Base-by-base conservation (phyloP, 257 asterid genomes). In the Nicotiana undulata region DNA sequence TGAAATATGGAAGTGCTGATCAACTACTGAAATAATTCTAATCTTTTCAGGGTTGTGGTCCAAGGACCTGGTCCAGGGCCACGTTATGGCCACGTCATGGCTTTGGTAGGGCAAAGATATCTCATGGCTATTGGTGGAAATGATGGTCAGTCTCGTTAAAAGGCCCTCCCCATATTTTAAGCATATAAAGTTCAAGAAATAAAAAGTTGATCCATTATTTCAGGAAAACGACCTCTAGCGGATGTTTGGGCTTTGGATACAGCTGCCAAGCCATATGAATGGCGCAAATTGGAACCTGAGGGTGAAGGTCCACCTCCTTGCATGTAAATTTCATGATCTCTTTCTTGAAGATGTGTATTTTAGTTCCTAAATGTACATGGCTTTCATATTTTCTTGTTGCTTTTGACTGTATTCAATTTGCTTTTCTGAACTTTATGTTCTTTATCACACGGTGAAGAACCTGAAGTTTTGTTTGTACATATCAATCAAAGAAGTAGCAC, bases 261-360 rank as follows among this genome's bases (percentile, higher is more conserved):
- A 66, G 99, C 99, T 87, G 99, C 99, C 67, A 96, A 96, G 93
- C 99, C 99, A 64, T 96, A 96, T 86, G 98, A 96, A 85, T 96
- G 98, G 99, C 88, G 98, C 85, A 96, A 96, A 87, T 83, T 94
- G 90, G 99, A 96, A 90, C 99, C 99, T 55, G 99, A 94, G 89
- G 99, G 99, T 46, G 99, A 96, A 90, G 99, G 99, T 79, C 99
- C 99, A 46, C 99, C 99, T 80, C 99, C 99, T 75, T 96, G 99
- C 99, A 96, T 96, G 99, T 96, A 85, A 90, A 95, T 20, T 72
- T 72, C 60, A 72, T 72, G 49, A 13, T 46, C 40, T 24, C 77
- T 46, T 58, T n/a, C 60, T 72, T 22, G 40, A 72, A 22, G 16
- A 72, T 15, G 37, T 72, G 60, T 72, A 46, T 34, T 46, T 46